Base-by-base conservation (phyloP, 2,329 filamentous ascomycete genomes). In the Ophiocordyceps polyrhachis-furcata region DNA sequence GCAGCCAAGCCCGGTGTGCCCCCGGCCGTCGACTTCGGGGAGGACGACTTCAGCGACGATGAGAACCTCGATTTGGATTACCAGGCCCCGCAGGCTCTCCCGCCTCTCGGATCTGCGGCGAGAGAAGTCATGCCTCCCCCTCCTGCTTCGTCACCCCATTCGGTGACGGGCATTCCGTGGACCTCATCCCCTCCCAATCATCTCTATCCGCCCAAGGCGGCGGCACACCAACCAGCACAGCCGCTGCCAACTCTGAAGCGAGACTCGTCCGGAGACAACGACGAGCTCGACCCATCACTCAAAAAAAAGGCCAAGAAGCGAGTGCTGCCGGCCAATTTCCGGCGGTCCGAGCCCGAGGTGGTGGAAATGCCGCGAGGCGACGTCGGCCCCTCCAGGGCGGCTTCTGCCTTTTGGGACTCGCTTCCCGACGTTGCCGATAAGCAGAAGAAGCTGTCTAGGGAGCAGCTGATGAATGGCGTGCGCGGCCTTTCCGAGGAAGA, bases 31-130 rank as follows among this genome's bases (percentile, higher is more conserved):
- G 74, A 72, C 48, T 83, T 87, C 49, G 74, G 78, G 48, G 83
- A 87, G 49, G 79, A 89, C 52, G 88, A 94, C 56, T 91, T 93
- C 51, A 85, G 86, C 53, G 83, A 89, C 56, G 87, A 94, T 52
- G 72, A 80, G 19, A 74, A 86, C 45, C 67, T 93, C 21, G 83
- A 84, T 49, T 61, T 83, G 19, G 73, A 87, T 49, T 72, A 78
- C 44, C 71, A 83, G 47, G 70, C 76, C 47, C 76, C 79, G 0
- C 60, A 66, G 1, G 65, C 71, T 2, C 67, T 75, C 4, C 68
- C 67, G 8, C 15, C 61, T 52, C 51, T 53, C n/a, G 50, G 52
- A 45, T 48, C 48, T 12, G 19, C 49, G 14, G 32, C 52, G n/a
- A 53, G 55, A 20, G 51, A 57, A 42, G 52, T 48, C 37, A 50